Conservation (phyloP, 2,329 filamentous ascomycete genomes). For the Clarireedia hainanense region DNA sequence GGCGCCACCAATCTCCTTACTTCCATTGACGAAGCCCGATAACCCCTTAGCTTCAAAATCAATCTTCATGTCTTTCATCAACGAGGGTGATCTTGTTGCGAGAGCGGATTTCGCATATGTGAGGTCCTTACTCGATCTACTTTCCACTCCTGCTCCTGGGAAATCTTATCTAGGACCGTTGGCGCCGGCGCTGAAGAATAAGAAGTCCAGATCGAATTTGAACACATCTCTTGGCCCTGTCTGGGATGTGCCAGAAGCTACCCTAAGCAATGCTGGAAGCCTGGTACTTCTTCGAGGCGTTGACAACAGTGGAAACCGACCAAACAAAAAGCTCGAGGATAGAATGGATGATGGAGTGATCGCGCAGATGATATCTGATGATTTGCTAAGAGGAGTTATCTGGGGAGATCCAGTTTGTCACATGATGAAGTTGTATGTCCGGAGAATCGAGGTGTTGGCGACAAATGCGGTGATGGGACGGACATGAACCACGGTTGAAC, state of each 20-base stretch:
- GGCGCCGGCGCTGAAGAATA: constrained; percentile 1
- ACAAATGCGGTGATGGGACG: constrained; percentile 53
- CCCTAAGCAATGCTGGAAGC: constrained; percentile 62
- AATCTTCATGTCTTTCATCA: constrained; percentile 72
- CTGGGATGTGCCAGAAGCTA: constrained; percentile 60
- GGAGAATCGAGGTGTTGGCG: constrained; percentile 62
- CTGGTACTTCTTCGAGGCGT: constrained; percentile 57
- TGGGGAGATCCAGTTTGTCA: constrained; percentile 80
- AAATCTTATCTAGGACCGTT: constrained; percentile 13
- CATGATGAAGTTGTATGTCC: constrained; percentile 70
- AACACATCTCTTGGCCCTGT: constrained; percentile 31
- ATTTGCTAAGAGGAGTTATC: constrained; percentile 59
- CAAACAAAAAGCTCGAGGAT: constrained; percentile 39
- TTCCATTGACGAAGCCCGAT: constrained; percentile 56
- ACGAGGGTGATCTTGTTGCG: constrained; percentile 77
- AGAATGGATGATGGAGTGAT: constrained; percentile 53
- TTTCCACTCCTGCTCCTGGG: constrained; percentile 44
- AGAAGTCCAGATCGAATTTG: constrained; percentile 18
- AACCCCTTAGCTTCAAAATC: constrained; percentile 49
- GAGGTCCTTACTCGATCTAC: constrained; percentile 62
- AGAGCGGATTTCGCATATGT: constrained; percentile 73
- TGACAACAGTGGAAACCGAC: constrained; percentile 30
- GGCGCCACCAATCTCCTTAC: constrained; percentile 67
- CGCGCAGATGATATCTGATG: constrained; percentile 60
- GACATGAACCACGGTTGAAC: constrained; percentile 8